Percentiles rank a stretch among this genome's conserved stretches.
phyloP scores from a whole-genome alignment of 129 eudicot genomes.

The Artemisia tridentata region DNA sequence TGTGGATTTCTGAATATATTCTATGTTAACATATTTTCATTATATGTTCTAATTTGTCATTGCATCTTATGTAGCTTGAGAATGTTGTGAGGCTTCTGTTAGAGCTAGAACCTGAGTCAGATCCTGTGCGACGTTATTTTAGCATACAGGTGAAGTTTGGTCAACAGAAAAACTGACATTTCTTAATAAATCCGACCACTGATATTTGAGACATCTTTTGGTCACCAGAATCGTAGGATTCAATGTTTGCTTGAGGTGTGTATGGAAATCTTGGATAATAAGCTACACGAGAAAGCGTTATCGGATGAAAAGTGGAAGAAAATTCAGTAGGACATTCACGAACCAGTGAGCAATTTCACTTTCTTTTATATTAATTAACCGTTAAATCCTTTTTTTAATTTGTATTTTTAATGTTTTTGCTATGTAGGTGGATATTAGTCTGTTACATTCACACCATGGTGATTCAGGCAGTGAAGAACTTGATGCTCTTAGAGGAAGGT shows the following conservation, averaged over 20 bases:
- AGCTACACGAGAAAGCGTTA: conserved; percentile 65
- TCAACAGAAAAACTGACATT: background rate
- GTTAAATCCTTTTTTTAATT: background rate
- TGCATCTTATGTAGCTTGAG: no score
- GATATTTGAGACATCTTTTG: conserved; percentile 13
- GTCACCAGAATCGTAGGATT: conserved; percentile 71
- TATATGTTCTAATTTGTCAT: no score
- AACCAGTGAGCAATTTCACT: conserved; percentile 43
- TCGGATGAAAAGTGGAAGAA: conserved; percentile 92
- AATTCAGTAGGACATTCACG: conserved; percentile 60
- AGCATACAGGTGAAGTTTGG: no score
- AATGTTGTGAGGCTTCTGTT: no score
- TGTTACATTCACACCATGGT: no score
- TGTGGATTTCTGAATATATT: no score
- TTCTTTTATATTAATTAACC: conserved; percentile 17
- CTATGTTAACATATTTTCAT: no score
- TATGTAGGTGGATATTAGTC: no score
- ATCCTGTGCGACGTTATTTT: no score
- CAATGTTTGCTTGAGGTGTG: conserved; percentile 89
- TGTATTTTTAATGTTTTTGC: conserved; percentile 33
- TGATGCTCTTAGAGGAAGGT: no score
- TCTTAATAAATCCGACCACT: conserved; percentile 3
- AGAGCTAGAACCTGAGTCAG: no score
- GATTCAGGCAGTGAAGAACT: no score
- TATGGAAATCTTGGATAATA: conserved; percentile 75